Conservation (phyloP, 495 filamentous ascomycete species). For the Lophiostoma macrostomum region DNA sequence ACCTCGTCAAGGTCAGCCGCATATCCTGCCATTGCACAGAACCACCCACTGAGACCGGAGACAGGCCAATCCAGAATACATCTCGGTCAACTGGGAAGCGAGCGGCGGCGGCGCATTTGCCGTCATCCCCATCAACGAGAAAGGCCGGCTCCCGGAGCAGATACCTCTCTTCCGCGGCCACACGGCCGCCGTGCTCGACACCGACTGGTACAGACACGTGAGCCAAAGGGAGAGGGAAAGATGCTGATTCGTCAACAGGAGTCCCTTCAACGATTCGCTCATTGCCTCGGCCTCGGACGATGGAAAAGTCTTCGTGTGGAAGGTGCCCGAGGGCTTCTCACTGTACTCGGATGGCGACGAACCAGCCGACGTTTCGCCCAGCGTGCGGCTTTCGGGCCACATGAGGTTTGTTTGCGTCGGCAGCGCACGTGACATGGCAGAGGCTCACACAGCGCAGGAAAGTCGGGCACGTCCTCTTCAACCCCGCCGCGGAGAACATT, state of each 20-base stretch:
- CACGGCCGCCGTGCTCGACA: constrained; percentile 92
- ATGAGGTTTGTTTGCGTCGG: constrained; percentile 47
- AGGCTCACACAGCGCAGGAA: constrained; percentile 58
- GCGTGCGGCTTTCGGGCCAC: constrained; percentile 76
- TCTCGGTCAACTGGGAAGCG: constrained; percentile 97
- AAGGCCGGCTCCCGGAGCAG: constrained; percentile 83
- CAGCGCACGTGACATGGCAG: background rate
- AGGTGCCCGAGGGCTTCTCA: constrained; percentile 85
- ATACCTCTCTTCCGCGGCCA: constrained; percentile 95
- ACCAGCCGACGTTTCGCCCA: constrained; percentile 72
- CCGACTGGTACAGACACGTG: constrained; percentile 72
- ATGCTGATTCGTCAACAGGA: constrained; percentile 55
- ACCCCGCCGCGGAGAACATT: constrained; percentile 92
- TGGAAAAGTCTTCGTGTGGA: constrained; percentile 94
- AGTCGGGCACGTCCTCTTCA: constrained; percentile 95
- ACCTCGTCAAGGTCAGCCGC: constrained; percentile 79
- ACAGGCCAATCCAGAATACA: constrained; percentile 90
- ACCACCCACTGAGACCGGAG: constrained; percentile 12
- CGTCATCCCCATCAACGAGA: constrained; percentile 86
- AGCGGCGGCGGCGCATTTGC: constrained; percentile 96
- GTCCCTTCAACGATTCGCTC: constrained; percentile 88
- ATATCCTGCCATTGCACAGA: background rate
- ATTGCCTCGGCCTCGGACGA: constrained; percentile 95
- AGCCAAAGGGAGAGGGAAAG: constrained; percentile 35
- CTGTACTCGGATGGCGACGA: constrained; percentile 81